phyloP scores from a whole-genome alignment of 257 asterid genomes.

The Nicotiana knightiana region DNA sequence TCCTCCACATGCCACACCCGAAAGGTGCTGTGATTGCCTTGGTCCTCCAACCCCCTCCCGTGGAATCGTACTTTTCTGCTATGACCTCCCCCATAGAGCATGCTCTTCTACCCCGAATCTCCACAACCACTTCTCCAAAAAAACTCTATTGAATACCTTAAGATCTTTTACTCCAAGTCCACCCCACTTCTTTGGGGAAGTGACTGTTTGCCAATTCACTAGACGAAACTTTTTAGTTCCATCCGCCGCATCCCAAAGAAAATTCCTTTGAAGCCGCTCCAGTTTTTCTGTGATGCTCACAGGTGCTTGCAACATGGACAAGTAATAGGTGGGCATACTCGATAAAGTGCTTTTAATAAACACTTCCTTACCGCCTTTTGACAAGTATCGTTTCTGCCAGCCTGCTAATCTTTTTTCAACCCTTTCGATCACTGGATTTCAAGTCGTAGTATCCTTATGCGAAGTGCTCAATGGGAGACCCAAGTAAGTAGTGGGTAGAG shows the following conservation, averaged over 20 bases:
- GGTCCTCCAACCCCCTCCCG: not conserved
- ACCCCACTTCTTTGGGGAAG: not conserved
- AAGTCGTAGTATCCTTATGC: not conserved
- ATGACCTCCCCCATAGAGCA: not conserved
- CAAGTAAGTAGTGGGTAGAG: not conserved
- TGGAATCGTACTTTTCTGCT: not conserved
- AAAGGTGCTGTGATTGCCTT: not conserved
- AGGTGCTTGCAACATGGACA: not conserved
- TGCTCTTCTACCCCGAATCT: not conserved
- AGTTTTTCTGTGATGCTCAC: not conserved
- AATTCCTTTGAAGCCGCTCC: not conserved
- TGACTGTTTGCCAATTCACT: not conserved
- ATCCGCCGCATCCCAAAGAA: not conserved
- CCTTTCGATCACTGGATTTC: not conserved
- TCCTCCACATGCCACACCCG: not conserved
- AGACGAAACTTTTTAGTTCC: not conserved
- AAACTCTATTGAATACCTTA: not conserved
- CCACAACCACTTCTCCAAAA: not conserved
- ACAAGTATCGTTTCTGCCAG: not conserved
- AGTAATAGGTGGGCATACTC: not conserved
- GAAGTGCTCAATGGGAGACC: not conserved
- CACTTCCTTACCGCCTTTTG: not conserved
- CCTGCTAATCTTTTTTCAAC: not conserved
- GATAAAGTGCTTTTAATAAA: not conserved
- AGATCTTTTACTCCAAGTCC: not conserved